Evolutionary conservation across 2,329 filamentous ascomycete genomes (phyloP).

Genomic region (Fusarium continuum): DNA sequence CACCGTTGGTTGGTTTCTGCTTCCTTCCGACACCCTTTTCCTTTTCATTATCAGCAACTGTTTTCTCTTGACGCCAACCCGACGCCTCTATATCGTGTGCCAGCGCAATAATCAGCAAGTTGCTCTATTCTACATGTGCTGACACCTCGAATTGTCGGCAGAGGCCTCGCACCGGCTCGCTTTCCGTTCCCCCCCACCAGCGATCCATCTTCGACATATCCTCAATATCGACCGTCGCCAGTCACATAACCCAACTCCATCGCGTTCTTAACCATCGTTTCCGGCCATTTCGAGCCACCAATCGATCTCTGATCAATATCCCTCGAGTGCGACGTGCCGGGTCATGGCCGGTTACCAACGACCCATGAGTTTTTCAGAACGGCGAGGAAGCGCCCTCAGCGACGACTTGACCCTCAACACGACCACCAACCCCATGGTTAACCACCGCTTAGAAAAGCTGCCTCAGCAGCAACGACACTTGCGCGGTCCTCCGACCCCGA

Average conservation of each 20-base stretch:
- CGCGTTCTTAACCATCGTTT: constrained; percentile 19
- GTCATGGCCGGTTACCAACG: constrained; percentile 52
- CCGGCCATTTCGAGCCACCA: constrained; percentile 8
- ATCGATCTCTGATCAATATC: constrained; percentile 6
- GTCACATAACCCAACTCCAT: constrained; percentile 15
- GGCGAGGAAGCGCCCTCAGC: constrained; percentile 65
- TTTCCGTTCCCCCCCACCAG: constrained; percentile 30
- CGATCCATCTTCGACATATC: constrained; percentile 26
- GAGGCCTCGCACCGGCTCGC: constrained; percentile 27
- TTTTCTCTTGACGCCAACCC: constrained; percentile 1
- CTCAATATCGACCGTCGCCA: constrained; percentile 33
- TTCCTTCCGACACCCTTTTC: constrained; percentile 28
- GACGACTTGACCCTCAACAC: constrained; percentile 67
- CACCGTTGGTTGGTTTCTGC: constrained; percentile 35
- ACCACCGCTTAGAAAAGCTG: constrained; percentile 62
- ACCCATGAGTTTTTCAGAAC: constrained; percentile 68
- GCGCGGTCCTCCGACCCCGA: constrained; percentile 71
- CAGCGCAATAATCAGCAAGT: constrained; percentile 5
- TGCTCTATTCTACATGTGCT: constrained; percentile 36
- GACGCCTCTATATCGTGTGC: background rate
- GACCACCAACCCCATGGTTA: constrained; percentile 55
- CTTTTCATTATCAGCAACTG: constrained; percentile 21
- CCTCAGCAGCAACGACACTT: constrained; percentile 51
- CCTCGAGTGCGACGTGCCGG: constrained; percentile 30
- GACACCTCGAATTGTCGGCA: constrained; percentile 31